Evolutionary conservation across 208 protist species (phyloP).

Genomic region (Novymonas esmeraldas): DNA sequence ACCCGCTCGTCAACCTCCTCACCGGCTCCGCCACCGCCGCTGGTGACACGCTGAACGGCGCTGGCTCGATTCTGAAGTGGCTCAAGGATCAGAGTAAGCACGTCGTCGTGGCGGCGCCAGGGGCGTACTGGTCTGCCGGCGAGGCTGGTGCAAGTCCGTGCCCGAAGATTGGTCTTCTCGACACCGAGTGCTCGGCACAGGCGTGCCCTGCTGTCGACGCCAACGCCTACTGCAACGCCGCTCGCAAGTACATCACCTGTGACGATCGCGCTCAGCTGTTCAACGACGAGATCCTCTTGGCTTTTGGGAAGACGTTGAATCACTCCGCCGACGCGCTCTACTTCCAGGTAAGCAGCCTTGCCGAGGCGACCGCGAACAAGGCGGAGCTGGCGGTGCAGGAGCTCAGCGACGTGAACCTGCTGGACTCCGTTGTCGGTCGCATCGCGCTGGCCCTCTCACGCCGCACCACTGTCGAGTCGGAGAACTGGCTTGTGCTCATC

Average conservation of each 20-base stretch:
- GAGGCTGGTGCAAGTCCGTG: slow-evolving; percentile 19
- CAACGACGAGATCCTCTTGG: slow-evolving; percentile 43
- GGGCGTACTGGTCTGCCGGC: slow-evolving; percentile 47
- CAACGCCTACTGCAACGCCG: slow-evolving; percentile 59
- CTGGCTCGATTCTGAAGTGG: slow-evolving; percentile 47
- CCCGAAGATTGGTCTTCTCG: slow-evolving; percentile 49
- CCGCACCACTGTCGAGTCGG: slow-evolving; percentile 38
- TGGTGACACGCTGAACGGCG: slow-evolving; percentile 30
- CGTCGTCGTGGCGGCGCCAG: slow-evolving; percentile 49
- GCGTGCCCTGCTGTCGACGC: slow-evolving; percentile 29
- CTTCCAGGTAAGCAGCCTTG: slow-evolving; percentile 44
- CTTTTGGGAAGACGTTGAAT: slow-evolving; percentile 40
- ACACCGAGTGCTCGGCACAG: slow-evolving; percentile 56
- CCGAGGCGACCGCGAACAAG: slow-evolving; percentile 9
- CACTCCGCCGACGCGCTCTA: slow-evolving; percentile 58
- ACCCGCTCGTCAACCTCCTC: slow-evolving; percentile 56
- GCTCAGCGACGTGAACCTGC: slow-evolving; percentile 68
- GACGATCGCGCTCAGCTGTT: slow-evolving; percentile 51
- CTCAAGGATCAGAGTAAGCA: slow-evolving; percentile 42
- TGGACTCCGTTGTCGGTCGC: slow-evolving; percentile 64
- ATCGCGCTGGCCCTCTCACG: slow-evolving; percentile 46
- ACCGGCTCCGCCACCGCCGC: slow-evolving; percentile 39
- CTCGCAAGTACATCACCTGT: slow-evolving; percentile 57
- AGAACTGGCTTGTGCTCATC: slow-evolving; percentile 80
- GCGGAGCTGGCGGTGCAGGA: slow-evolving; percentile 22